Evolutionary conservation across 768 basidiomycete species (phyloP).

Genomic region (Daedalea quercina): DNA sequence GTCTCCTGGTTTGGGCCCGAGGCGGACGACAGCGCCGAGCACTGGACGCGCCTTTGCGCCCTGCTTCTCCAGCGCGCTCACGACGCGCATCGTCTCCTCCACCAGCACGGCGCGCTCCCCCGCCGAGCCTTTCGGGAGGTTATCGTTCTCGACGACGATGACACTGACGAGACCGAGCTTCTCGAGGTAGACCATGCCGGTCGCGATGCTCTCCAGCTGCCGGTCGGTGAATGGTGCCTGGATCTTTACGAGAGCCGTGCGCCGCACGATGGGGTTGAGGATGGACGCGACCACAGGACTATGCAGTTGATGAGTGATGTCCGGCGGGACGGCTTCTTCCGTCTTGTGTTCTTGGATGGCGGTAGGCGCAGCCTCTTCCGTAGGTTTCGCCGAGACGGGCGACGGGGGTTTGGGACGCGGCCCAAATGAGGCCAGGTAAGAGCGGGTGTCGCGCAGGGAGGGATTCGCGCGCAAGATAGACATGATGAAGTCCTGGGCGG

Average conservation of each 20-base stretch:
- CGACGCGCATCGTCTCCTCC: conserved; percentile 83
- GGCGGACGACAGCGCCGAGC: conserved; percentile 76
- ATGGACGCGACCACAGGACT: conserved; percentile 64
- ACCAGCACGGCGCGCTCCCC: conserved; percentile 61
- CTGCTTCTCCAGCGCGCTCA: conserved; percentile 73
- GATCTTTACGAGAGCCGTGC: conserved; percentile 92
- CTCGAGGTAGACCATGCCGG: conserved; percentile 91
- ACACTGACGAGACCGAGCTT: conserved; percentile 94
- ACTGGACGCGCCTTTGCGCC: conserved; percentile 86
- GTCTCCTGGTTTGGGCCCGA: conserved; percentile 68
- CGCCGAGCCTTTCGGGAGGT: conserved; percentile 57
- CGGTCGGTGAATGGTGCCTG: conserved; percentile 93
- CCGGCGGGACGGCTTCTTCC: conserved; percentile 23
- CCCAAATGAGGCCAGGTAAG: conserved; percentile 89
- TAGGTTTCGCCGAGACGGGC: conserved; percentile 21
- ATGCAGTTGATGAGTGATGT: conserved; percentile 30
- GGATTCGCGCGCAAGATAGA: conserved; percentile 92
- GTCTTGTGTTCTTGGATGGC: conserved; percentile 20
- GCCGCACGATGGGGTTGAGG: conserved; percentile 74
- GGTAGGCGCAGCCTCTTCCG: conserved; percentile 21
- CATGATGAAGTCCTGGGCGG: conserved; percentile 83
- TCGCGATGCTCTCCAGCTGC: conserved; percentile 89
- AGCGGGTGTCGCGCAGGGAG: conserved; percentile 83
- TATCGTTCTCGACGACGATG: conserved; percentile 90
- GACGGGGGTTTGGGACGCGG: conserved; percentile 40